Percentiles rank a stretch among this genome's conserved stretches.
phyloP scores from a whole-genome alignment of 148 eudicot species.

The Mesembryanthemum crystallinum region DNA sequence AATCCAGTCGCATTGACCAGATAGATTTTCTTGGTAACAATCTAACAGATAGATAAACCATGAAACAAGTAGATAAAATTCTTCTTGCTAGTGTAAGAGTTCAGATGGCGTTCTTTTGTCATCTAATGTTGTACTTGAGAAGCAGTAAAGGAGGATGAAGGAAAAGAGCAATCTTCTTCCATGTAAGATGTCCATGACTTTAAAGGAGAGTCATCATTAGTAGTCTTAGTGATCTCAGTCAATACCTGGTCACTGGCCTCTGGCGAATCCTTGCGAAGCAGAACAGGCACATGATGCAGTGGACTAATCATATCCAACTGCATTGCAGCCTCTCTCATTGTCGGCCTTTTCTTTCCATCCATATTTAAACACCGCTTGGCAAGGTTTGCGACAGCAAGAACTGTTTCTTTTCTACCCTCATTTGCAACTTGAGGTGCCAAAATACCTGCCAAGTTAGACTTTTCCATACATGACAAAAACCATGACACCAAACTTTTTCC shows the following conservation, averaged over 20 bases:
- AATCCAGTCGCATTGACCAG: no score
- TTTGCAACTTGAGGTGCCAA: conserved; percentile 14
- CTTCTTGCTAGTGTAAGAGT: no score
- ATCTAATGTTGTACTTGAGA: background rate
- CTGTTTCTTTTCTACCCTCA: conserved; percentile 17
- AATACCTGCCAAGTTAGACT: conserved; percentile 12
- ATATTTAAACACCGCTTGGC: conserved; percentile 25
- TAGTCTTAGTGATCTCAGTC: background rate
- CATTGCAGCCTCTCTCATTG: conserved; percentile 27
- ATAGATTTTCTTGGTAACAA: no score
- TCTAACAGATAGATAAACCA: no score
- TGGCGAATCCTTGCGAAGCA: background rate
- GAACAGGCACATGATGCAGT: background rate
- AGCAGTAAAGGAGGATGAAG: background rate
- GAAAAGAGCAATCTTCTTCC: conserved; percentile 13
- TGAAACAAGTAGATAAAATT: no score
- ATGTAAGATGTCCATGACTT: background rate
- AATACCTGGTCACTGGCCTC: background rate
- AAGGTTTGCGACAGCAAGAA: conserved; percentile 19
- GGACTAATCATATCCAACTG: conserved; percentile 17
- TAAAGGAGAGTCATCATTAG: background rate
- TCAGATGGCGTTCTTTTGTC: background rate
- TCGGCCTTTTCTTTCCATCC: conserved; percentile 33
- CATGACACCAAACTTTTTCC: conserved; percentile 17
- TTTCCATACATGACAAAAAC: conserved; percentile 25